Evolutionary conservation across 2,329 filamentous ascomycete species (phyloP).

Genomic region (Fusarium sterilihyphosum): DNA sequence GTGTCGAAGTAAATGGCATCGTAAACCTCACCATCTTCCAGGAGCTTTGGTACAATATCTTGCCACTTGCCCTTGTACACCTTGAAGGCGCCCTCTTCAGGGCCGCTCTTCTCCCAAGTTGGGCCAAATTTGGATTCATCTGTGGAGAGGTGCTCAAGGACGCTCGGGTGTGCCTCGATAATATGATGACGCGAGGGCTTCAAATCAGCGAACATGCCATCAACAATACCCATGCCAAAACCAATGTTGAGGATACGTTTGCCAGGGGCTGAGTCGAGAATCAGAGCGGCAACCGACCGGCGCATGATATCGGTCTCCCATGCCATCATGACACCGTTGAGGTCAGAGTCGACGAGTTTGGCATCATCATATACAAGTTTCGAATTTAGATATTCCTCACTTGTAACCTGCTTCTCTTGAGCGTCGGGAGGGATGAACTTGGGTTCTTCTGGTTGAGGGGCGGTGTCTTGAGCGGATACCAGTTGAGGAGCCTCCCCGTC

Average conservation of each 20-base stretch:
- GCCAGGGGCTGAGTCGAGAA: conserved; percentile 58
- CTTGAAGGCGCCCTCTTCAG: conserved; percentile 74
- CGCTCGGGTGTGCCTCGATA: conserved; percentile 83
- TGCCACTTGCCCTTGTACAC: conserved; percentile 81
- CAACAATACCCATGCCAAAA: conserved; percentile 91
- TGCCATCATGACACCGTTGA: conserved; percentile 93
- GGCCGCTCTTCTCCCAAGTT: conserved; percentile 63
- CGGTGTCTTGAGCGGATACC: conserved; percentile 42
- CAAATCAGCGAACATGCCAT: conserved; percentile 76
- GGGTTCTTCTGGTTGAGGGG: conserved; percentile 45
- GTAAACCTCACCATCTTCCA: conserved; percentile 75
- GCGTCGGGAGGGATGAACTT: conserved; percentile 49
- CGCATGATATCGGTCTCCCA: conserved; percentile 92
- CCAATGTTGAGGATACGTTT: conserved; percentile 85
- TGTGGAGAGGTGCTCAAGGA: conserved; percentile 70
- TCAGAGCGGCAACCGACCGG: conserved; percentile 74
- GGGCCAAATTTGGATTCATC: conserved; percentile 62
- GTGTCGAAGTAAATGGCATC: conserved; percentile 98
- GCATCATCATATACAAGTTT: conserved; percentile 70
- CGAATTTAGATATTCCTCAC: conserved; percentile 74
- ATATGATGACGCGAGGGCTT: conserved; percentile 80
- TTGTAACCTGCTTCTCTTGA: conserved; percentile 63
- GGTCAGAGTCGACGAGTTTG: conserved; percentile 76
- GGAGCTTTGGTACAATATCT: conserved; percentile 75
- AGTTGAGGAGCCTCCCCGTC: conserved; percentile 50